Evolutionary conservation across 2,329 filamentous ascomycete species (phyloP), one percentile per base, ranked within the genome.

Genomic region (Colletotrichum melonis): DNA sequence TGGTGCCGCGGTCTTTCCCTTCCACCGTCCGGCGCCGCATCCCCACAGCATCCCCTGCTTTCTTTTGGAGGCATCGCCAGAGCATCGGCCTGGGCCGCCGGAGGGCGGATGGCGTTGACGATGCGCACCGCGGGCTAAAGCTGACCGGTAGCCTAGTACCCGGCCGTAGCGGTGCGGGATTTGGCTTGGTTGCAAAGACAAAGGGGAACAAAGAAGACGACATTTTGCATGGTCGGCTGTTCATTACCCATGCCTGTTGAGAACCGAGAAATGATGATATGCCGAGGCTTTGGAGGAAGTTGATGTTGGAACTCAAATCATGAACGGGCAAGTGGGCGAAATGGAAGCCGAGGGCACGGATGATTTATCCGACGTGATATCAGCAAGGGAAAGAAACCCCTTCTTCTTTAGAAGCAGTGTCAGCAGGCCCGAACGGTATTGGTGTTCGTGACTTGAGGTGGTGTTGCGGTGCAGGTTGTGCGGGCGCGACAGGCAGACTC

Each of bases 41-140:
- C 54, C 66, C 59, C 66, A 69, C 59, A 42, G 42, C 52, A 55
- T 55, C 32, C 55, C 52, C 24, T 69, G 59, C 22, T 59, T 49
- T 63, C 52, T 63, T 69, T 69, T 55, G 32, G 68, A 35, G 59
- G 42, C 42, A 69, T 68, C 65, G 59, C 65, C 59, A 72, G 69
- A 46, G 66, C 46, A 69, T 59, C 54, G 58, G 59, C 63, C 54
- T 72, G 59, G 24, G 64, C 22, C 58, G 38, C 8, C 59, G 55
- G 59, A 28, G 64, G 22, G 62, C 42, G 54, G 57, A 32, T 46
- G 30, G 49, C 16, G 65, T 59, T 32, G 46, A 64, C 12, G 59
- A 54, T 59, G 42, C 42, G 19, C 42, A 38, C 14, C 7, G 59
- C 9, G 6, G 16, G 59, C 42, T 30, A 26, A 49, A 49, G n/a